Percentiles rank a stretch among this genome's conserved stretches.
These are phyloP conservation scores for Plasmodium malariae DNA, from an alignment of 169 alveolate species.

Conservation along the genomic window DNA sequence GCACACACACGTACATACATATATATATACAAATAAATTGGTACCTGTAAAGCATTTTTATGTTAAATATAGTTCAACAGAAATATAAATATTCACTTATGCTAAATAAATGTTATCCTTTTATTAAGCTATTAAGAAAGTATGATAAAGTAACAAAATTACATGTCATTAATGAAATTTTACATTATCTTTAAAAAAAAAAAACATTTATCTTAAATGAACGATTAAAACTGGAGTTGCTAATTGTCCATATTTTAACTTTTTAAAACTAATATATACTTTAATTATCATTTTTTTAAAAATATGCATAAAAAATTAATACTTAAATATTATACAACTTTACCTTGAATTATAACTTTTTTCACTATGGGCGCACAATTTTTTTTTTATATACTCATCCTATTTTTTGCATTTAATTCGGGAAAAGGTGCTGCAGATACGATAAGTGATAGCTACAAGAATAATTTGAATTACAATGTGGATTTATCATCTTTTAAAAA, in stretches of 20 bases:
- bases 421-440: not conserved
- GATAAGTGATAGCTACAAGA: not conserved
- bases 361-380: not conserved
- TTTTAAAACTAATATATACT: no score
- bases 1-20: not conserved
- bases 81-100: not conserved
- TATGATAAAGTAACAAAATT: not conserved
- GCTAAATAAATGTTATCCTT: not conserved
- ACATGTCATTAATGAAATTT: not conserved
- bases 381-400: not conserved
- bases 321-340: no score
- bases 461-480: not conserved
- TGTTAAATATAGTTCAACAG: not conserved
- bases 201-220: not conserved
- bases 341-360: no score
- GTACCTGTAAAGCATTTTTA: not conserved
- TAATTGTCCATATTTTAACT: not conserved
- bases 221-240: not conserved
- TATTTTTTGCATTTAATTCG: not conserved
- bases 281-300: no score
- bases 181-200: not conserved
- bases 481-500: not conserved
- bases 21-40: no score
- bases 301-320: no score
- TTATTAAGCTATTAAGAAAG: no score